Evolutionary conservation across 73 alveolate genomes (phyloP).

Genomic region (Paramecium primaurelia): DNA sequence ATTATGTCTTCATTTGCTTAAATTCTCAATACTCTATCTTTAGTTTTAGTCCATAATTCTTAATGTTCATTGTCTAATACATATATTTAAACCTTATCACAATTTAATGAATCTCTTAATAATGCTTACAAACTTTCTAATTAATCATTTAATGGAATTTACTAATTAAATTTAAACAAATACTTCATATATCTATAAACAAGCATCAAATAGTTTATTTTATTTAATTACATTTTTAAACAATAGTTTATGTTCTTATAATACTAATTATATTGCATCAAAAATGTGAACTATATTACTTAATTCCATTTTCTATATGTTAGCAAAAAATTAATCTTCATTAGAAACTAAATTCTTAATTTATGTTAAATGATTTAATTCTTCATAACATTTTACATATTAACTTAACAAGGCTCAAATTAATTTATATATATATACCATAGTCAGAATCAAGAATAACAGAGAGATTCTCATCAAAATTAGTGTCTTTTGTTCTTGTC

Average conservation of each 20-base stretch:
- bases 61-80: conserved; percentile 20
- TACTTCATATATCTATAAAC: background rate
- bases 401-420: background rate
- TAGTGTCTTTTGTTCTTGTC: conserved; percentile 35
- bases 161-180: background rate
- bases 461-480: conserved; percentile 27
- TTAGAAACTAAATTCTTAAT: conserved; percentile 5
- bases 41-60: conserved; percentile 28
- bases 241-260: conserved; percentile 2
- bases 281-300: conserved; percentile 4
- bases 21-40: conserved; percentile 1
- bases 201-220: background rate
- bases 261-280: conserved; percentile 20
- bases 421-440: background rate
- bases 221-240: conserved; percentile 9
- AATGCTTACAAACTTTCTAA: background rate
- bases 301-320: conserved; percentile 17
- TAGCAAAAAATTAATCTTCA: background rate
- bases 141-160: conserved; percentile 30
- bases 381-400: conserved; percentile 19
- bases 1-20: conserved; percentile 14
- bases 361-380: background rate
- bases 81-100: conserved; percentile 1
- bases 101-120: conserved; percentile 15
- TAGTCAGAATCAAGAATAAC: background rate